Conservation (phyloP, 805 yeast species). For the Yarrowia sp. region DNA sequence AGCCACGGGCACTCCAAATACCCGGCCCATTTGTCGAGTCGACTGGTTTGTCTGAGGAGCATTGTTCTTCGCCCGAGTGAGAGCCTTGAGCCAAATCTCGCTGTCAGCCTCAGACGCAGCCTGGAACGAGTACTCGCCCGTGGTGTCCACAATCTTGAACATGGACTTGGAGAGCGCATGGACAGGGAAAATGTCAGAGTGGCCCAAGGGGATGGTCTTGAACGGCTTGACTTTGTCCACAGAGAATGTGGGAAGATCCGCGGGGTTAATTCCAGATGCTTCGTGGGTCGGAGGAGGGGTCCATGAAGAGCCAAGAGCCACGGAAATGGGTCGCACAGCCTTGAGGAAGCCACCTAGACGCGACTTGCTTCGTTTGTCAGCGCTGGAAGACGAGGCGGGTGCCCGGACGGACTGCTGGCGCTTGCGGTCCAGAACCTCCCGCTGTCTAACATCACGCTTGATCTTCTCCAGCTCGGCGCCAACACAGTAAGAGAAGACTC, state of each 20-base stretch:
- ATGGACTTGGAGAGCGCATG: slow-evolving; percentile 29
- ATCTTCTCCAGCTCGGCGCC: slow-evolving; percentile 50
- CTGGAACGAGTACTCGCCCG: slow-evolving; percentile 63
- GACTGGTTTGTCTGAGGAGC: slow-evolving; percentile 28
- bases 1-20: slow-evolving; percentile 84
- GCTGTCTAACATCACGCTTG: slow-evolving; percentile 50
- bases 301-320: slow-evolving; percentile 34
- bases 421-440: slow-evolving; percentile 38
- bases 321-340: slow-evolving; percentile 43
- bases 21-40: slow-evolving; percentile 41
- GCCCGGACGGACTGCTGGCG: slow-evolving; percentile 21
- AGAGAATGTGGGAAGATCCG: slow-evolving; percentile 1
- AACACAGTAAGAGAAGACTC: slow-evolving; percentile 48
- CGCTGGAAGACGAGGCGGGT: background rate
- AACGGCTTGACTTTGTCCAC: slow-evolving; percentile 22
- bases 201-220: slow-evolving; percentile 1
- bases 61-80: slow-evolving; percentile 33
- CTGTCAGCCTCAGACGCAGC: slow-evolving; percentile 59
- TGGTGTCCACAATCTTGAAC: slow-evolving; percentile 45
- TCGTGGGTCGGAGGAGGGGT: slow-evolving; percentile 17
- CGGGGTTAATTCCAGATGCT: slow-evolving; percentile 3
- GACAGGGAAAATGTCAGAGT: slow-evolving; percentile 23
- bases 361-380: slow-evolving; percentile 31
- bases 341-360: slow-evolving; percentile 41
- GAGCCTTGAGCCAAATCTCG: slow-evolving; percentile 63